Conservation (phyloP, 2,329 filamentous ascomycete genomes). For the Cytospora chrysosperma region DNA sequence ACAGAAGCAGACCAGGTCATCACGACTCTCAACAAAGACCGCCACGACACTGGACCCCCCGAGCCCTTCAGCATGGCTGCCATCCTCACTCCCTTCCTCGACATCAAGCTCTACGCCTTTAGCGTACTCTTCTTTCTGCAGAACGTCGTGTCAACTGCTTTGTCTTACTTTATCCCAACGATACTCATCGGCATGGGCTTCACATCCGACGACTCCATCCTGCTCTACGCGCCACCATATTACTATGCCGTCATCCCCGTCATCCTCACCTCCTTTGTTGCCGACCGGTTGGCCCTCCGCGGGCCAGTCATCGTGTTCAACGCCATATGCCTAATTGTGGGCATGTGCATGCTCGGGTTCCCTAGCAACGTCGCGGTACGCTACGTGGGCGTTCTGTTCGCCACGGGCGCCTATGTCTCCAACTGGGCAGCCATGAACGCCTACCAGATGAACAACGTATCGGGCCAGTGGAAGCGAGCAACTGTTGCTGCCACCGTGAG, state of each 20-base stretch:
- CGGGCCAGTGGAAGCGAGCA: slow-evolving; percentile 24
- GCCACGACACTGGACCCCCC: slow-evolving; percentile 54
- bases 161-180: slow-evolving; percentile 65
- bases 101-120: slow-evolving; percentile 65
- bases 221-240: slow-evolving; percentile 66
- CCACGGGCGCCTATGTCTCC: slow-evolving; percentile 65
- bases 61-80: slow-evolving; percentile 56
- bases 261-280: slow-evolving; percentile 59
- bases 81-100: slow-evolving; percentile 55
- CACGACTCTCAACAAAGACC: slow-evolving; percentile 57
- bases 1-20: slow-evolving; percentile 57
- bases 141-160: slow-evolving; percentile 63
- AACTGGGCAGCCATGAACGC: slow-evolving; percentile 68
- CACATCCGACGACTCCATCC: slow-evolving; percentile 50
- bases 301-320: slow-evolving; percentile 67
- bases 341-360: slow-evolving; percentile 66
- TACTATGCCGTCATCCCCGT: slow-evolving; percentile 66
- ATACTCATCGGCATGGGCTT: slow-evolving; percentile 59
- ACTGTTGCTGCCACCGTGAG: slow-evolving; percentile 23
- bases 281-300: slow-evolving; percentile 59
- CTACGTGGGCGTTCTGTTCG: slow-evolving; percentile 64
- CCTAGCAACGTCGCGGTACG: slow-evolving; percentile 57
- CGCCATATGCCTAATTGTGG: slow-evolving; percentile 57
- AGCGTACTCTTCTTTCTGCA: slow-evolving; percentile 64
- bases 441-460: slow-evolving; percentile 63